Percentiles rank a stretch among this genome's conserved stretches.
Evolutionary conservation across 768 basidiomycete genomes (phyloP).

Genomic region (Daedaleopsis nitida): DNA sequence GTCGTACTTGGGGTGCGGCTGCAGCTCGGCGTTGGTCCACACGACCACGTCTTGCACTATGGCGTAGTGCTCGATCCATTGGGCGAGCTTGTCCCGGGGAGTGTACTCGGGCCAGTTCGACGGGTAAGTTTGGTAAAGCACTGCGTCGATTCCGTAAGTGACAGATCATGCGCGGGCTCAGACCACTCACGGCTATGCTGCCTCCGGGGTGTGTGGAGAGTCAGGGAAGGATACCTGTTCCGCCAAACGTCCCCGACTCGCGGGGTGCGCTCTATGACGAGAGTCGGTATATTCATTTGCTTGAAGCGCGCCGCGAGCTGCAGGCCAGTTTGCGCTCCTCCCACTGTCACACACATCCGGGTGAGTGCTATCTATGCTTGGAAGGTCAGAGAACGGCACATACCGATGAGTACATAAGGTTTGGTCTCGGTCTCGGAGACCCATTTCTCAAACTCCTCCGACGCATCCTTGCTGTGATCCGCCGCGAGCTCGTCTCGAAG

Average conservation of each 20-base stretch:
- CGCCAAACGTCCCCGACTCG: slow-evolving; percentile 47
- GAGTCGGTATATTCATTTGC: slow-evolving; percentile 39
- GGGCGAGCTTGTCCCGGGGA: slow-evolving; percentile 44
- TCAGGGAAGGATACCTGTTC: slow-evolving; percentile 43
- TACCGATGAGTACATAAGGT: slow-evolving; percentile 44
- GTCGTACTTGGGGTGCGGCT: slow-evolving; percentile 39
- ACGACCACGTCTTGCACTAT: slow-evolving; percentile 43
- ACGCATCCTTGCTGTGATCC: slow-evolving; percentile 29
- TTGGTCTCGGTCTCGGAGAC: slow-evolving; percentile 39
- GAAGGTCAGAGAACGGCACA: slow-evolving; percentile 11
- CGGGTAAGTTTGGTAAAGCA: slow-evolving; percentile 43
- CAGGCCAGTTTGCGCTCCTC: slow-evolving; percentile 47
- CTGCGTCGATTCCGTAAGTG: slow-evolving; percentile 21
- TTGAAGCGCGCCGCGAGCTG: slow-evolving; percentile 45
- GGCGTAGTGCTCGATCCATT: slow-evolving; percentile 47
- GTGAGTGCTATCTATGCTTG: neutral
- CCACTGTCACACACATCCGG: slow-evolving; percentile 33
- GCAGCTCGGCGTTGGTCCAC: slow-evolving; percentile 41
- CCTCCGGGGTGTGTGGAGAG: slow-evolving; percentile 39
- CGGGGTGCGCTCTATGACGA: slow-evolving; percentile 39
- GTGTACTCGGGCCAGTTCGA: slow-evolving; percentile 43
- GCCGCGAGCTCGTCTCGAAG: slow-evolving; percentile 10
- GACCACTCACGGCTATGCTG: slow-evolving; percentile 23
- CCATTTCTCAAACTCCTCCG: slow-evolving; percentile 28
- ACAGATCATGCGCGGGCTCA: too few relatives aligned